Base-by-base conservation (phyloP, 2,329 filamentous ascomycete genomes). In the Alternaria consortialis region DNA sequence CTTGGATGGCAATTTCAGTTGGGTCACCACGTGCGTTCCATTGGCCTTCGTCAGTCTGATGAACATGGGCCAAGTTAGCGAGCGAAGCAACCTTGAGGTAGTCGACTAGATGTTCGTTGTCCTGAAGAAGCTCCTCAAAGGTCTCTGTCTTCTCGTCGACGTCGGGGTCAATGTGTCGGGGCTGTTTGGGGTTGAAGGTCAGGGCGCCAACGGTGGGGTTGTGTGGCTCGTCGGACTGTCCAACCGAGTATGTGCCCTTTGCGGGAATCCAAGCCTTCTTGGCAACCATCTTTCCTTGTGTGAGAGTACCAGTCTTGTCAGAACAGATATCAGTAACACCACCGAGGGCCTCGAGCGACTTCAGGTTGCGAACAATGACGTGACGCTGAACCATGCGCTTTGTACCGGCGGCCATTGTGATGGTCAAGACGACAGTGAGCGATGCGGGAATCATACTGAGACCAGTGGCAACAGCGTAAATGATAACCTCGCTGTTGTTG, bases 1-100 rank as follows among this genome's bases (percentile, higher is more conserved):
- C 90, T 68, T 91, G 89, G 47, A 92, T 89, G 2, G 90, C 89
- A 63, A 92, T 90, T 67, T 92, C 90, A 0, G 89, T 91, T 7
- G 75, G 76, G 40, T 78, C 76, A 48, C 76, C 76, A 44, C 68
- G 70, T 13, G 75, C 73, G 31, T 71, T 68, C 76, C 76, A 78
- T 50, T 50, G 46, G 27, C 46, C 46, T 36, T 50, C 46, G 7
- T 50, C 46, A 50, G 46, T 50, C 46, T 50, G 46, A 8, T 50
- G 46, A 36, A 50, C 46, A 36, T 50, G 46, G 20, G 46, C 46
- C 46, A 50, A 3, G 46, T 50, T 50, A 50, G 83, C 83, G 46
- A 80, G 68, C 12, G 78, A 77, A 27, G 58, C 72, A 44, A 75
- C 65, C 32, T 77, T 72, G 20, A 77, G 66, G 52, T 73, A 78